These are phyloP conservation scores for Exophiala mesophila DNA, from an alignment of 2,329 filamentous ascomycete species.

Conservation along the genomic window DNA sequence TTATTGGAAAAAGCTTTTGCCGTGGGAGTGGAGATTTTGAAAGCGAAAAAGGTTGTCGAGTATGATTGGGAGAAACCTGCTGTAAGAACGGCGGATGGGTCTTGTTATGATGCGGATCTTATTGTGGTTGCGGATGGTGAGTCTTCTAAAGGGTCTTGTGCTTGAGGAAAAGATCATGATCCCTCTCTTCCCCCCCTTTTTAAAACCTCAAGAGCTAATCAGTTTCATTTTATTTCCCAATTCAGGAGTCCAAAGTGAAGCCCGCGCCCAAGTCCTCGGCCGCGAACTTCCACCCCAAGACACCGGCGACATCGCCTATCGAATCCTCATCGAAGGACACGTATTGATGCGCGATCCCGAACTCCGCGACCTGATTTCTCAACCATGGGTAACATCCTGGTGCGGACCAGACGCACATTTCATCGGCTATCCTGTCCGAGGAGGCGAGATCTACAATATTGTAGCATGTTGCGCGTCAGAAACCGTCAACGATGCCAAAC, in stretches of 20 bases:
- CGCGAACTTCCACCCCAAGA: slow-evolving; percentile 24
- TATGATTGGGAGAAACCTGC: slow-evolving; percentile 28
- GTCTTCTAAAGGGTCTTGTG: too few species aligned
- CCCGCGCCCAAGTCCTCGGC: slow-evolving; percentile 28
- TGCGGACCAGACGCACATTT: slow-evolving; percentile 31
- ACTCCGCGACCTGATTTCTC: slow-evolving; percentile 26
- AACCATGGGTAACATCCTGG: slow-evolving; percentile 31
- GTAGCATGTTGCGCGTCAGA: too few species aligned
- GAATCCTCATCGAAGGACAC: slow-evolving; percentile 27
- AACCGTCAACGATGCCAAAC: too few species aligned
- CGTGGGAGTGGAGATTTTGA: slow-evolving; percentile 14
- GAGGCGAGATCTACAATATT: slow-evolving; percentile 32
- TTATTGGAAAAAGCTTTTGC: slow-evolving; percentile 17
- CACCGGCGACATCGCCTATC: slow-evolving; percentile 32
- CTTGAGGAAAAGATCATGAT: too few species aligned
- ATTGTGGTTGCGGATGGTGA: slow-evolving; percentile 31
- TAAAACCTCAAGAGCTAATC: too few species aligned
- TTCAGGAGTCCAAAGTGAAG: too few species aligned
- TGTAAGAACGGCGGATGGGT: slow-evolving; percentile 21
- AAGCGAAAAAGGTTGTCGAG: slow-evolving; percentile 21
- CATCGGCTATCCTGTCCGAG: slow-evolving; percentile 31
- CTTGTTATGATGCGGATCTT: slow-evolving; percentile 26
- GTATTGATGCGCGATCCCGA: slow-evolving; percentile 28
- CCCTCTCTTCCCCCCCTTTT: too few species aligned
- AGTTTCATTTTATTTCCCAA: too few species aligned